Evolutionary conservation across 306 rosid species (phyloP).

Genomic region (Neltuma alba): DNA sequence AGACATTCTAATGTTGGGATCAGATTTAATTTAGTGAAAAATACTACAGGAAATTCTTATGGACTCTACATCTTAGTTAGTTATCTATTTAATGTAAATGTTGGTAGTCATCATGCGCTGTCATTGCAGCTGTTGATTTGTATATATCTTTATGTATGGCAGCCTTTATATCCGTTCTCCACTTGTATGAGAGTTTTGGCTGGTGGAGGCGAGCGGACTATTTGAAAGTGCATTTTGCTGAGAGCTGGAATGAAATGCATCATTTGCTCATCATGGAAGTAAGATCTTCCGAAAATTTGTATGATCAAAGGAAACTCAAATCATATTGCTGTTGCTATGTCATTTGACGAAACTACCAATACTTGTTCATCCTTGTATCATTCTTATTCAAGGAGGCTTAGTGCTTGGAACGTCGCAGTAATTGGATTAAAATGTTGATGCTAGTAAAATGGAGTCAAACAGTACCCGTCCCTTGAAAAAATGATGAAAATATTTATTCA

Average conservation of each 20-base stretch:
- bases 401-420: constrained; percentile 22
- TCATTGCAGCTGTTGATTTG: constrained; percentile 15
- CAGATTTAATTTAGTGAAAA: constrained; percentile 19
- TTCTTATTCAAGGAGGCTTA: constrained; percentile 26
- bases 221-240: constrained; percentile 97
- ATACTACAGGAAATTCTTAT: neutral
- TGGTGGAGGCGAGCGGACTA: constrained; percentile 99
- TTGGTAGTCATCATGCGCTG: constrained; percentile 28
- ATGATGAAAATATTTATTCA: too few relatives aligned
- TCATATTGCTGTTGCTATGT: constrained; percentile 24
- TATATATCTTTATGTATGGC: constrained; percentile 37
- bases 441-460: constrained; percentile 1
- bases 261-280: constrained; percentile 99
- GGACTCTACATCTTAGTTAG: constrained; percentile 16
- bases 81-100: constrained; percentile 28
- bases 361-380: constrained; percentile 16
- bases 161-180: constrained; percentile 95
- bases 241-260: constrained; percentile 99
- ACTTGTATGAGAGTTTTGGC: constrained; percentile 95
- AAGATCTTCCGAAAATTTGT: constrained; percentile 24
- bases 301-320: constrained; percentile 10
- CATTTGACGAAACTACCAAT: constrained; percentile 13
- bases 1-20: neutral
- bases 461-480: neutral
- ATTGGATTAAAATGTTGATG: constrained; percentile 2